phyloP scores from a whole-genome alignment of 129 eudicot genomes.

The Tanacetum coccineum region DNA sequence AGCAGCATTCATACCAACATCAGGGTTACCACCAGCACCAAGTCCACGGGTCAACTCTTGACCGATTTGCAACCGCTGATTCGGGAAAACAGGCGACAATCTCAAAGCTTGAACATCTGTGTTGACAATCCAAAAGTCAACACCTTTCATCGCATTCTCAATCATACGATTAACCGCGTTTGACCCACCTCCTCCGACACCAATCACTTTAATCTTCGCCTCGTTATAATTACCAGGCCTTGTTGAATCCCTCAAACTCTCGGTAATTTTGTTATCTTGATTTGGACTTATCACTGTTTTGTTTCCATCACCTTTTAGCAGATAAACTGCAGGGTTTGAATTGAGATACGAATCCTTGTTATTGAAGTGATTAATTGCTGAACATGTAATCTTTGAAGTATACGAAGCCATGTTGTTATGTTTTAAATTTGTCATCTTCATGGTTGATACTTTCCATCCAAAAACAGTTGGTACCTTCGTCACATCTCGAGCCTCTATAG shows the following conservation, averaged over 20 bases:
- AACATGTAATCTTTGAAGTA: constrained; percentile 46
- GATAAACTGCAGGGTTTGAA: constrained; percentile 55
- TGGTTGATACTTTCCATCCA: constrained; percentile 35
- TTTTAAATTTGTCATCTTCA: constrained; percentile 38
- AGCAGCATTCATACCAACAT: constrained; percentile 90
- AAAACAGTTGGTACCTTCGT: constrained; percentile 43
- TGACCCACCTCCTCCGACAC: constrained; percentile 98
- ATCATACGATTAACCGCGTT: constrained; percentile 97
- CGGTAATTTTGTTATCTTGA: constrained; percentile 40
- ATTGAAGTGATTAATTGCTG: constrained; percentile 44
- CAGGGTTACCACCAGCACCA: constrained; percentile 97
- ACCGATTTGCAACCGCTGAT: constrained; percentile 78
- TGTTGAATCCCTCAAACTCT: constrained; percentile 42
- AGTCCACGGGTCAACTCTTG: constrained; percentile 90
- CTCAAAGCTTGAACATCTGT: constrained; percentile 89
- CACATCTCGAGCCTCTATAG: constrained; percentile 43
- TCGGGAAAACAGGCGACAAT: constrained; percentile 71
- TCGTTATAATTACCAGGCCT: constrained; percentile 43
- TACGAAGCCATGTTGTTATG: constrained; percentile 27
- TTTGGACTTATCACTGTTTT: constrained; percentile 37
- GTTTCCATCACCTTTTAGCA: constrained; percentile 73
- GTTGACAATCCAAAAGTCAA: constrained; percentile 89
- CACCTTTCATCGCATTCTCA: constrained; percentile 83
- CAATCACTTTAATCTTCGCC: constrained; percentile 89
- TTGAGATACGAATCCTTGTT: constrained; percentile 58